Base-by-base conservation (phyloP, 1,284 basidiomycete species). In the Apiotrichum porosum region DNA sequence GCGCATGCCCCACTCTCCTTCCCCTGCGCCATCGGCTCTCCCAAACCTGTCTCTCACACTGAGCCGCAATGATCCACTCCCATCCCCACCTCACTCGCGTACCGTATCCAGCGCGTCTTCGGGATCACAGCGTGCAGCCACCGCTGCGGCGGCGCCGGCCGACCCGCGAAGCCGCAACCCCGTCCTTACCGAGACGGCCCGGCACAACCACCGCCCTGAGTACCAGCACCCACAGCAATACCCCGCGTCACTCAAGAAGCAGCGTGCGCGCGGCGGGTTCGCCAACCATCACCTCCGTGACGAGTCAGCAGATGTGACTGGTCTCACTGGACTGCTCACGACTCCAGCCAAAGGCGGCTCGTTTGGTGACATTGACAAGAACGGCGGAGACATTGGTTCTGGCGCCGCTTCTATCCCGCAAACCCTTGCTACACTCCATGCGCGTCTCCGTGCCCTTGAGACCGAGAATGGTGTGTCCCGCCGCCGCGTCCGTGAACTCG, bases 381-480 rank as follows among this genome's bases (percentile, higher is more conserved):
- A 74, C 52, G 64, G 59, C 3, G 62, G 62, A 12, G 46, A 49
- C 23, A 57, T 54, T 13, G 56, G 64, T 9, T 23, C 41, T 10
- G 35, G 31, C 3, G 54, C 35, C 52, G 58, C 60, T 1, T 42
- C 43, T 17, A 60, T 69, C 9, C 60, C 66, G 12, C 55, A 64
- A 19, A 52, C 64, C 6, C 49, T 73, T 3, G 58, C 67, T 1
- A 63, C 61, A 2, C 56, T 72, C 10, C 63, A 70, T 33, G 65
- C 69, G 1, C 54, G 67, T 31, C 44, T 73, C 32, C 50, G 68
- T 13, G 66, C 68, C 2, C 77, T 92, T 1, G 86, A 91, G 61
- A 80, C 81, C 1, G 87, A 92, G 64, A 91, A 91, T 58, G 77
- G 82, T 5, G 79, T 86, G 5, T 87, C 87, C 2, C 77, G 86